Evolutionary conservation across 2,329 filamentous ascomycete genomes (phyloP).

Genomic region (Allantophomopsis lycopodina): DNA sequence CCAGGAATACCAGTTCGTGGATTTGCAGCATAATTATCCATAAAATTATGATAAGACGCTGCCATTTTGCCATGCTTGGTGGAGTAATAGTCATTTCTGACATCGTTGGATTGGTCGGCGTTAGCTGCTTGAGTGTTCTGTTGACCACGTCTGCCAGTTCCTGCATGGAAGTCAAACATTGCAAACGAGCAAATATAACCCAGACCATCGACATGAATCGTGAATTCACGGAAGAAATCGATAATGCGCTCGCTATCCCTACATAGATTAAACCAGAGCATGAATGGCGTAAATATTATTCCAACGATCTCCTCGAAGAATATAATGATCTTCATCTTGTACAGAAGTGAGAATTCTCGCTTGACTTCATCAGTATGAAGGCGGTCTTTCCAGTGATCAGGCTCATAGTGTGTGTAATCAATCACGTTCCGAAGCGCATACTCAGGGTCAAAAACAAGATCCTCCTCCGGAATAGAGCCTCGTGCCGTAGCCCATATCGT

Average conservation of each 20-base stretch:
- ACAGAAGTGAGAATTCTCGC: constrained; percentile 76
- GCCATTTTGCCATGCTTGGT: constrained; percentile 97
- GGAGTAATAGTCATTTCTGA: constrained; percentile 84
- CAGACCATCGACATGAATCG: constrained; percentile 88
- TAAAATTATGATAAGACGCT: constrained; percentile 89
- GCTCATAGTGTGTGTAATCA: constrained; percentile 84
- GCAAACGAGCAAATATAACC: constrained; percentile 96
- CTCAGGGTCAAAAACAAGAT: constrained; percentile 81
- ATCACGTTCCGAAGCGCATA: constrained; percentile 81
- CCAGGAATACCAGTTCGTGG: constrained; percentile 53
- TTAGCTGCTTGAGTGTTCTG: constrained; percentile 13
- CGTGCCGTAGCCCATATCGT: constrained; percentile 73
- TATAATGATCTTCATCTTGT: constrained; percentile 83
- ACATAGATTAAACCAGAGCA: constrained; percentile 76
- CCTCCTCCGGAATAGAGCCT: constrained; percentile 77
- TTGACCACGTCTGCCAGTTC: constrained; percentile 38
- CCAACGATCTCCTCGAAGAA: constrained; percentile 87
- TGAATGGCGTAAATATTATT: constrained; percentile 81
- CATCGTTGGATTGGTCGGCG: constrained; percentile 33
- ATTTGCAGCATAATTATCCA: constrained; percentile 79
- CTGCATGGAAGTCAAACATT: constrained; percentile 92
- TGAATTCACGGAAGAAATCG: constrained; percentile 97
- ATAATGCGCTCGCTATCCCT: constrained; percentile 85
- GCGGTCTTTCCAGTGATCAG: constrained; percentile 74
- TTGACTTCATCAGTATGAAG: constrained; percentile 94